Conservation (phyloP, 2,329 filamentous ascomycete genomes). For the Tolypocladium endophyticum region DNA sequence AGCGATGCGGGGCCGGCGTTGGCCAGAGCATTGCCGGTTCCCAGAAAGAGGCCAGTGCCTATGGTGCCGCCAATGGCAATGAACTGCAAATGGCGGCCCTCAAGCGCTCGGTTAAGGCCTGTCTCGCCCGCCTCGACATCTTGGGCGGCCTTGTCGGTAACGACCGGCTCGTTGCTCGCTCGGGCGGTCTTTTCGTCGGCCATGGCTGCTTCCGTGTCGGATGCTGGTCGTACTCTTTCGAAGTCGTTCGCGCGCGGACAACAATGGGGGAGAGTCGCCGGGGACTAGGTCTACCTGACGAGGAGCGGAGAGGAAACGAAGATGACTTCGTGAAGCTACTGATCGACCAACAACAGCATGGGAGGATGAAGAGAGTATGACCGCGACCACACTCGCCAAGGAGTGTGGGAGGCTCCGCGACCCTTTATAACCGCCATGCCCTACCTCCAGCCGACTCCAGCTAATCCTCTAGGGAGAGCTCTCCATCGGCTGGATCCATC, state of each 20-base stretch:
- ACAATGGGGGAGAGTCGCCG: not conserved
- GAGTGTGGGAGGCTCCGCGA: not conserved
- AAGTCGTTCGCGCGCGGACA: not conserved
- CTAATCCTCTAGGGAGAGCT: not conserved
- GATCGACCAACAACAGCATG: not conserved
- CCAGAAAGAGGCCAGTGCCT: conserved; percentile 64
- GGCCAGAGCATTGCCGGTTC: conserved; percentile 51
- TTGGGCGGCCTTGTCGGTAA: not conserved
- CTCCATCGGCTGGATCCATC: not conserved
- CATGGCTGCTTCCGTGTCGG: not conserved
- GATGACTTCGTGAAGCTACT: not conserved
- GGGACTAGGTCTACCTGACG: conserved; percentile 1
- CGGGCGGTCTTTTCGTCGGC: conserved; percentile 17
- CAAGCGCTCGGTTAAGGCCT: conserved; percentile 25
- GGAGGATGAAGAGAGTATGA: not conserved
- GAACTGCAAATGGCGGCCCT: conserved; percentile 35
- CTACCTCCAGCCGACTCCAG: not conserved
- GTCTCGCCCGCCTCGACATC: conserved; percentile 25
- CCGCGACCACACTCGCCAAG: not conserved
- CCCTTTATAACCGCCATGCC: not conserved
- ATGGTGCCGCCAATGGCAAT: conserved; percentile 51
- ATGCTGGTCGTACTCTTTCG: not conserved
- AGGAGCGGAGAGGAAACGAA: not conserved
- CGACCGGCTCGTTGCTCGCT: conserved; percentile 16
- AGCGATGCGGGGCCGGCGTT: conserved; percentile 55